phyloP scores from a whole-genome alignment of 352 stramenopile genomes.

The Phytophthora hybrid region DNA sequence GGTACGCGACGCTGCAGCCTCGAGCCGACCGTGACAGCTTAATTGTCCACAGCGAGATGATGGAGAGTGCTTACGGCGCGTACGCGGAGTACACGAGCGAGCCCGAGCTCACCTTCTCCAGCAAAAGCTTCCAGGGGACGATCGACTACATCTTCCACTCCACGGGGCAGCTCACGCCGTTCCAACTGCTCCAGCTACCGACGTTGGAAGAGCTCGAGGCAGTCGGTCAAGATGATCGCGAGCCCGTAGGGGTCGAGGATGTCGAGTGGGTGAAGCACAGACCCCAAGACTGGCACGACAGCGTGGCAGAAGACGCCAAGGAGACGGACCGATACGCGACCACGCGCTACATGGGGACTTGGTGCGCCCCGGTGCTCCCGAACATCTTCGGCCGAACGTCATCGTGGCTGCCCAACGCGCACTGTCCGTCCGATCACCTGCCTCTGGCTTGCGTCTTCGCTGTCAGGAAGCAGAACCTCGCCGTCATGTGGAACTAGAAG shows the following conservation, averaged over 20 bases:
- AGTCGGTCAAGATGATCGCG: constrained; percentile 50
- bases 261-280: constrained; percentile 56
- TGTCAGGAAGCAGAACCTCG: constrained; percentile 51
- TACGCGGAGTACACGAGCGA: constrained; percentile 68
- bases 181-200: constrained; percentile 66
- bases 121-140: constrained; percentile 61
- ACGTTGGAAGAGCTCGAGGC: constrained; percentile 50
- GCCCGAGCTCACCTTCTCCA: constrained; percentile 76
- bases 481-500: constrained; percentile 61
- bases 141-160: constrained; percentile 92
- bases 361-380: constrained; percentile 50
- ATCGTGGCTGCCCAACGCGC: constrained; percentile 71
- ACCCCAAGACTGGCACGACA: constrained; percentile 46
- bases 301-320: constrained; percentile 32
- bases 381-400: constrained; percentile 41
- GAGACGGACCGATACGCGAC: constrained; percentile 17
- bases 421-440: constrained; percentile 84
- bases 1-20: constrained; percentile 47
- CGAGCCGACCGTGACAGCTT: constrained; percentile 57
- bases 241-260: constrained; percentile 31
- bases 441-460: constrained; percentile 76
- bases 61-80: constrained; percentile 76
- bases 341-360: constrained; percentile 64
- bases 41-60: constrained; percentile 68
- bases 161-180: constrained; percentile 52